Base-by-base conservation (phyloP, 805 yeast genomes). In the Kluyveromyces lactis region DNA sequence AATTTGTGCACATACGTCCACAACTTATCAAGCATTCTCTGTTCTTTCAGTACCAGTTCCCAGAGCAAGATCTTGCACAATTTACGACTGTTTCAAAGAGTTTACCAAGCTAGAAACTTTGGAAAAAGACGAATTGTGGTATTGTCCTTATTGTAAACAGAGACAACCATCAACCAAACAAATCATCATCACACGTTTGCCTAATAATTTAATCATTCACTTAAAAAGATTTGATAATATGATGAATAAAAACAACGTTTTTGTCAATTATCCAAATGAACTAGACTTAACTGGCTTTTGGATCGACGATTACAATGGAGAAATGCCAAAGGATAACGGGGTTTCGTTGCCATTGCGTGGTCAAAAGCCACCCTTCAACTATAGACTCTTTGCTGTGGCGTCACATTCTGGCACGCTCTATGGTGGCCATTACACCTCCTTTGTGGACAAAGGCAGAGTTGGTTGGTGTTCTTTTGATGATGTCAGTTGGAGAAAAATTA, bases 391-490 rank as follows among this genome's bases (percentile, higher is more conserved):
- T 52, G 95, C 84, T 0, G 95, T 87, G 1, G 86, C 86, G 12
- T 79, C 85, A 48, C 97, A 89, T 59, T 77, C 64, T 45, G 97
- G 97, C 10, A 78, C 82, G 29, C 67, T 89, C 28, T 73, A 79
- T 31, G 83, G 89, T 7, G 97, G 97, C 0, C 97, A 89, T 60
- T 89, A 89, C 60, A 89, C 96, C 0, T 66, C 95, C 1, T 84
- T 69, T 53, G 90, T 85, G 4, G 65, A 77, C 53, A 85, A 85
- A 51, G 78, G 77, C 18, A 60, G 53, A 29, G 64, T 66, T 40
- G 81, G 79, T 1, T 87, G 95, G 95, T 77, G 84, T 51, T 75
- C 78, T 44, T 87, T 80, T 58, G 95, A 87, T 58, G 96, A 87
- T 58, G 72, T 84, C 0, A 73, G 70, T 40, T 79, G 81, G n/a